Evolutionary conservation across 768 basidiomycete genomes (phyloP), one percentile per base, ranked within the genome.

Genomic region (Rhizopogon vesiculosus): DNA sequence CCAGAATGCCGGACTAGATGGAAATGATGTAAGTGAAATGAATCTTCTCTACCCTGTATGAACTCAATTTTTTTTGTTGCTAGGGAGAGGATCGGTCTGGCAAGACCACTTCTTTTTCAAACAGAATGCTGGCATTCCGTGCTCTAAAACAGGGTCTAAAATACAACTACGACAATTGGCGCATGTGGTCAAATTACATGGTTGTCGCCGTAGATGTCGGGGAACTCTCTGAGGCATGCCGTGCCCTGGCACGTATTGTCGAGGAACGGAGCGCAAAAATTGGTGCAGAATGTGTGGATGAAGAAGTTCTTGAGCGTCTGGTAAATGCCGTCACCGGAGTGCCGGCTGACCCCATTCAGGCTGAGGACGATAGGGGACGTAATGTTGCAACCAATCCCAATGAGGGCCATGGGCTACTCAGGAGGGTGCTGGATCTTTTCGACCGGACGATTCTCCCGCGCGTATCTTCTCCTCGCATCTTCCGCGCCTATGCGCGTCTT

Each of bases 131-230:
- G 42, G 97, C 97, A 1, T 97, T 92, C 78, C 87, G 87, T 16
- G 96, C 97, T 2, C 86, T 99, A 28, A 87, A 89, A 61, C 90
- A 92, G 57, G 95, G 97, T 1, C 79, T 98, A 57, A 86, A 85
- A 62, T 83, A 81, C 69, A 82, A 83, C 48, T 90, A 93, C 68
- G 86, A 91, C 28, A 95, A 93, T 65, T 98, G 96, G 95, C 83
- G 93, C 18, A 95, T 99, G 90, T 99, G 97, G 97, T 79, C 80
- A 58, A 99, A 99, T 76, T 98, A 94, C 76, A 94, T 92, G 87
- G 77, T 97, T 64, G 87, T 98, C 28, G 81, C 91, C 3, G 78
- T 97, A 70, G 93, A 98, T 61, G 89, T 98, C 18, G 96, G 95
- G 7, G 94, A 98, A 66, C 78, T 98, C 48, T 77, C 83, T 1